These are phyloP conservation scores for Hymenoscyphus scutula DNA, from an alignment of 2,329 filamentous ascomycete species.

Conservation along the genomic window DNA sequence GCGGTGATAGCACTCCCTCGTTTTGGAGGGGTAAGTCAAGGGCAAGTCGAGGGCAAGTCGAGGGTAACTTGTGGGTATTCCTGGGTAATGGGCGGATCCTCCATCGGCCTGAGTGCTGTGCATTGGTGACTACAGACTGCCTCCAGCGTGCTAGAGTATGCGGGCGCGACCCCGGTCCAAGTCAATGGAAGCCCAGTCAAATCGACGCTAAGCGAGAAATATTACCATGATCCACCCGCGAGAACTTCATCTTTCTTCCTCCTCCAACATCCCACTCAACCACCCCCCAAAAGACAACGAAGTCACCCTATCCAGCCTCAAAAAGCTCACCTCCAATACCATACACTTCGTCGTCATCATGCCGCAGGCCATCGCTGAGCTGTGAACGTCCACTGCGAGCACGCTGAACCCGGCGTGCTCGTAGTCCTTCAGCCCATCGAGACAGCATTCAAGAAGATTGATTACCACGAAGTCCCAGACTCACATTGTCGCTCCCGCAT, in stretches of 20 bases:
- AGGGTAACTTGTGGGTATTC: too few relatives aligned
- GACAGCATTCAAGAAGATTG: conserved; percentile 58
- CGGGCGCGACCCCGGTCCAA: background rate
- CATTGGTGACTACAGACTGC: background rate
- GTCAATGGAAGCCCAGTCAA: background rate
- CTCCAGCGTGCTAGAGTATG: background rate
- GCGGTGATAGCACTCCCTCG: background rate
- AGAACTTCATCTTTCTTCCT: conserved; percentile 24
- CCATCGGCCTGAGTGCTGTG: background rate
- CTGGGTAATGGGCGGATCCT: background rate
- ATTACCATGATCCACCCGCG: conserved; percentile 14
- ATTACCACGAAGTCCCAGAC: conserved; percentile 68
- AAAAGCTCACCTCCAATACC: conserved; percentile 25
- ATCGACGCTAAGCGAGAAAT: conserved; percentile 24
- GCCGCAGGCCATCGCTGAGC: conserved; percentile 80
- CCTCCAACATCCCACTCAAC: conserved; percentile 28
- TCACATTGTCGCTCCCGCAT: conserved; percentile 39
- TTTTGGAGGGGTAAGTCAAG: background rate
- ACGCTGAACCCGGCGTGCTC: conserved; percentile 53
- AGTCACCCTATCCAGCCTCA: conserved; percentile 52
- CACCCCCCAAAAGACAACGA: conserved; percentile 57
- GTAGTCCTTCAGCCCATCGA: conserved; percentile 84
- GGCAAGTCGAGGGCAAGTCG: too few relatives aligned
- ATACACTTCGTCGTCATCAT: conserved; percentile 68
- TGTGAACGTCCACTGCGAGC: conserved; percentile 87